A percentile compares a stretch with the other conserved stretches of the same genome.
Evolutionary conservation across 768 basidiomycete genomes (phyloP).

Genomic region (Agrocybe pediades): DNA sequence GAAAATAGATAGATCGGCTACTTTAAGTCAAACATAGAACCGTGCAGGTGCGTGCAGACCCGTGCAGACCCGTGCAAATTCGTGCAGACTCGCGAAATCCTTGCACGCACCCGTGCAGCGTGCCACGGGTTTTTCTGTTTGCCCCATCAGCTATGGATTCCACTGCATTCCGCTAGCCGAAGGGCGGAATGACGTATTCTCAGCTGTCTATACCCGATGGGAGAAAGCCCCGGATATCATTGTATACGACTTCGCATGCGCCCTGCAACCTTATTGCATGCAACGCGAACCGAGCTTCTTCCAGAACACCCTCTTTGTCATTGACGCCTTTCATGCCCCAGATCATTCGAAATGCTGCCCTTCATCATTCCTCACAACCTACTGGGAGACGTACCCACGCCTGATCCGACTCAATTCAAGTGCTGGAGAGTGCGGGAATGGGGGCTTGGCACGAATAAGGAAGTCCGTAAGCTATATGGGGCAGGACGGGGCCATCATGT

Average conservation of each 20-base stretch:
- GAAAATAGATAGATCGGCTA: no score
- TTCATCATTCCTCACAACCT: constrained; percentile 27
- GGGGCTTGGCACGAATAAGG: constrained; percentile 22
- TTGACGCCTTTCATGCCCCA: constrained; percentile 33
- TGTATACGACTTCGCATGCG: no score
- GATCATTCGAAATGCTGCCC: constrained; percentile 32
- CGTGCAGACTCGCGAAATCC: no score
- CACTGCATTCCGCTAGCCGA: constrained; percentile 33
- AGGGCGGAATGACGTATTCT: constrained; percentile 39
- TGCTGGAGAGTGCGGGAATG: constrained; percentile 34
- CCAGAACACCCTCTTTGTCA: constrained; percentile 30
- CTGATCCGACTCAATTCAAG: constrained; percentile 30
- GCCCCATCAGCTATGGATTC: constrained; percentile 32
- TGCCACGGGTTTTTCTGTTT: no score
- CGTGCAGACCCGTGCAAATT: no score
- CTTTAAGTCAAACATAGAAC: no score
- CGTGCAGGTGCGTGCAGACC: no score
- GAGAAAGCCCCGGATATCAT: constrained; percentile 23
- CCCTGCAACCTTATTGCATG: no score
- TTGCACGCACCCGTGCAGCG: no score
- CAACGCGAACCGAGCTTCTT: no score
- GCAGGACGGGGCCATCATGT: constrained; percentile 24
- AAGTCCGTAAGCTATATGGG: constrained; percentile 31
- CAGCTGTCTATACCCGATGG: constrained; percentile 33
- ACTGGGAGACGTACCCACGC: constrained; percentile 24